A percentile compares a stretch with the other conserved stretches of the same genome.
phyloP scores from a whole-genome alignment of 1,284 basidiomycete species.

The Heterobasidion irregulare region DNA sequence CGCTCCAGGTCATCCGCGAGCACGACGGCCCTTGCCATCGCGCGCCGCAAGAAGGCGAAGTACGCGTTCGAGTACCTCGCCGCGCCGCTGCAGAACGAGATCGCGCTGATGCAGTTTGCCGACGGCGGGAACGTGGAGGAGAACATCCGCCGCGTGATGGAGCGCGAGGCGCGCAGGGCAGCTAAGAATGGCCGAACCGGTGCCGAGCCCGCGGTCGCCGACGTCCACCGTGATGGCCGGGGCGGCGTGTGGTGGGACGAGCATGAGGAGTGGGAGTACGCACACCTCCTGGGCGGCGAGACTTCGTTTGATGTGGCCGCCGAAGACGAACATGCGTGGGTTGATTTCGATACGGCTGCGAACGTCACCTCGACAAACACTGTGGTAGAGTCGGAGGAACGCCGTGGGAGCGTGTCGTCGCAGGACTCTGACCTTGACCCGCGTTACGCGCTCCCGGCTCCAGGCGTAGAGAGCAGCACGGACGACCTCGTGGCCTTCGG shows the following conservation, averaged over 20 bases:
- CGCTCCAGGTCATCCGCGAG: background rate
- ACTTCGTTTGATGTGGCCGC: background rate
- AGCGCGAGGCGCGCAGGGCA: constrained; percentile 12
- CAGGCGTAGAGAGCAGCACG: constrained; percentile 20
- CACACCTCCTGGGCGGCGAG: constrained; percentile 40
- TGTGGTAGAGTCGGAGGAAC: constrained; percentile 20
- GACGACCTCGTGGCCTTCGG: constrained; percentile 27
- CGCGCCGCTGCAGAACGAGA: constrained; percentile 51
- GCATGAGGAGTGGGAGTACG: constrained; percentile 62
- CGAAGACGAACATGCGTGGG: background rate
- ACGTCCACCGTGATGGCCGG: constrained; percentile 46
- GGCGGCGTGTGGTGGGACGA: constrained; percentile 65
- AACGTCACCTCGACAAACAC: background rate
- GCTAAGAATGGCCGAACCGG: background rate
- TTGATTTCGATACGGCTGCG: background rate
- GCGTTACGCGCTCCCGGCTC: constrained; percentile 34
- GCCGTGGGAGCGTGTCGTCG: constrained; percentile 38
- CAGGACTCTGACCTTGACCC: constrained; percentile 46
- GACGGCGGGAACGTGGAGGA: constrained; percentile 51
- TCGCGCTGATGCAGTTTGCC: constrained; percentile 57
- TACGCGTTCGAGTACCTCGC: constrained; percentile 29
- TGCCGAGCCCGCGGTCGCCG: constrained; percentile 30
- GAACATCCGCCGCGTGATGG: constrained; percentile 48
- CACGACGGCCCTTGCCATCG: constrained; percentile 21
- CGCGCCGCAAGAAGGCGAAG: constrained; percentile 33